Evolutionary conservation across 495 filamentous ascomycete species (phyloP), one percentile per base, ranked within the genome.

Genomic region (Talaromyces trachyspermus): DNA sequence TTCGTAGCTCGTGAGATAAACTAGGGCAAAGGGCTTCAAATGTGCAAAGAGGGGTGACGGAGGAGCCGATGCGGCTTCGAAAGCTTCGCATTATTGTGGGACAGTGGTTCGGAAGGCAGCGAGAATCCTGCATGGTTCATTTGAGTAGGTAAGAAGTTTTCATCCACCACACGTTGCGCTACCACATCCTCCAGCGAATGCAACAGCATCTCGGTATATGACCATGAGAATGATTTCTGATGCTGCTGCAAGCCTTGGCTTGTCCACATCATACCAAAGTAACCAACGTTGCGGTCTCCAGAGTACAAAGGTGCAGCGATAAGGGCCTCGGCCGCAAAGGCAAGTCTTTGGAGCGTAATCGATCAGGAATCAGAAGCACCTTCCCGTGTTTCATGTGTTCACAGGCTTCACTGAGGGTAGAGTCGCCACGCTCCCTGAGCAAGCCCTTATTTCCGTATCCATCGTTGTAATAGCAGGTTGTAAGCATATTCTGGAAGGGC

Each of bases 211-310:
- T 89, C 83, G 15, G 86, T 63, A 59, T 79, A 86, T 12, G 73
- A 74, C 86, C 86, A 90, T 14, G 80, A 72, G 35, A 88, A 54
- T 12, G 55, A 64, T 41, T n/a, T n/a, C n/a, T n/a, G n/a, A n/a
- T 79, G 70, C 41, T 71, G 71, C 37, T 68, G 62, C 19, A 81
- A 64, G 6, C 81, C 85, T 49, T 84, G 73, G 17, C 63, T 57
- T 12, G 79, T 79, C 85, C 85, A 90, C 70, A 88, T 83, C 54
- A 84, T 65, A 10, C 86, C 86, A 53, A 90, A 79, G 62, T 88
- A 80, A 25, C 79, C 85, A 53, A 86, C 75, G 59, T 82, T 86
- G 53, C 81, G 83, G 19, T 77, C 81, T 36, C 78, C 79, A 6
- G 77, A 74, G 52, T 83, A 87, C 11, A 89, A 68, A 1, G 86